Percentiles rank a stretch among this genome's conserved stretches.
Conservation (phyloP, 495 filamentous ascomycete genomes). For the Hypoxylon fragiforme region DNA sequence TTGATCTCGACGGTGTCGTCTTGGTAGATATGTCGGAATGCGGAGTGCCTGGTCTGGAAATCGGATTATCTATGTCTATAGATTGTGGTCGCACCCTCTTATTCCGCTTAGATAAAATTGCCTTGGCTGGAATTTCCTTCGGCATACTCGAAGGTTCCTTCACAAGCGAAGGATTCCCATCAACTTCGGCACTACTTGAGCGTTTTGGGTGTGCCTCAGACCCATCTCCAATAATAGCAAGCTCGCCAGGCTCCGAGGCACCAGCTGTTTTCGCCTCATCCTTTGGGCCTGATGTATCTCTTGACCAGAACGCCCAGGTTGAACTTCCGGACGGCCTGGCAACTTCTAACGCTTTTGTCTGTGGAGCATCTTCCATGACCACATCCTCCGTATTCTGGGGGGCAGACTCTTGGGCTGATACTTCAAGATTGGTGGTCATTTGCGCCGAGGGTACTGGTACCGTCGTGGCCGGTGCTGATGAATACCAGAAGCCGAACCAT, state of each 20-base stretch:
- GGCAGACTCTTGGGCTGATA: slow-evolving; percentile 15
- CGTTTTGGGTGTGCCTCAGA: slow-evolving; percentile 65
- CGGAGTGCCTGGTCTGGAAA: slow-evolving; percentile 41
- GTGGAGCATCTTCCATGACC: slow-evolving; percentile 45
- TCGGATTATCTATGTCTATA: slow-evolving; percentile 49
- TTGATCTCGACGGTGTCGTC: slow-evolving; percentile 19
- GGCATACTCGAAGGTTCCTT: slow-evolving; percentile 42
- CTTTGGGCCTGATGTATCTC: slow-evolving; percentile 56
- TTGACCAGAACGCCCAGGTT: slow-evolving; percentile 87
- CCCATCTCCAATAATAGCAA: slow-evolving; percentile 68
- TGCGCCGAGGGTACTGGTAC: slow-evolving; percentile 30
- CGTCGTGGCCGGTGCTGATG: slow-evolving; percentile 21
- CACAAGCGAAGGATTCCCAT: slow-evolving; percentile 40
- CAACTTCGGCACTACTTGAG: slow-evolving; percentile 58
- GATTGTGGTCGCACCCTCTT: slow-evolving; percentile 55
- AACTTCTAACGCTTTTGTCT: slow-evolving; percentile 18
- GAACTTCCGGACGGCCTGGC: slow-evolving; percentile 52
- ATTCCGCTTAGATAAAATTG: slow-evolving; percentile 43
- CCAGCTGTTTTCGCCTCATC: slow-evolving; percentile 36
- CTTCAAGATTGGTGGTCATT: slow-evolving; percentile 23
- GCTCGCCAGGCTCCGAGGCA: slow-evolving; percentile 60
- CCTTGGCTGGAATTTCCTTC: slow-evolving; percentile 31
- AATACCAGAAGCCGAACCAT: slow-evolving; percentile 59
- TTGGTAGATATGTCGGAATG: slow-evolving; percentile 40
- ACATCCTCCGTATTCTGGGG: slow-evolving; percentile 40